Evolutionary conservation across 176 grass and related monocot species (phyloP).

Genomic region (Oryza punctata): DNA sequence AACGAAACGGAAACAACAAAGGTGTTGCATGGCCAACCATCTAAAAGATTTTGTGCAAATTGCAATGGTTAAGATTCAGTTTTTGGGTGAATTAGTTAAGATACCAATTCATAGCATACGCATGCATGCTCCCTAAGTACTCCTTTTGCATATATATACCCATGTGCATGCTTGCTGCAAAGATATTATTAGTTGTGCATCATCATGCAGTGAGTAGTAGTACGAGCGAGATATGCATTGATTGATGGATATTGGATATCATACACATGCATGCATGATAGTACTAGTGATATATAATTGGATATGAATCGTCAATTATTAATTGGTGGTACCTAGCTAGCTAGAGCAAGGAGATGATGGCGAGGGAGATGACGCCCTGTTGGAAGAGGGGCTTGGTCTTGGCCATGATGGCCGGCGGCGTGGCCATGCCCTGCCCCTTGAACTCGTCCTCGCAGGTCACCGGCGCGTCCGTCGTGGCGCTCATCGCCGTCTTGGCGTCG

Average conservation of each 20-base stretch:
- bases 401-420: constrained; percentile 43
- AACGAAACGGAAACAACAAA: too few species aligned
- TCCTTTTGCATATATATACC: too few species aligned
- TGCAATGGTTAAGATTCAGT: background rate
- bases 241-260: too few species aligned
- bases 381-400: constrained; percentile 41
- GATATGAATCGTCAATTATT: background rate
- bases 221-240: too few species aligned
- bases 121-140: too few species aligned
- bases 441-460: constrained; percentile 56
- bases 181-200: too few species aligned
- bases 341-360: constrained; percentile 43
- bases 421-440: constrained; percentile 29
- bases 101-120: too few species aligned
- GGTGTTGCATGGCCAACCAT: background rate
- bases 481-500: constrained; percentile 61
- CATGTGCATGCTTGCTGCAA: too few species aligned
- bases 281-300: background rate
- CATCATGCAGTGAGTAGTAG: too few species aligned
- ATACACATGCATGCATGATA: background rate
- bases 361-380: constrained; percentile 61
- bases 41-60: background rate
- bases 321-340: background rate
- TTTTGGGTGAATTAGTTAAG: background rate
- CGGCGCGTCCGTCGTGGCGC: constrained; percentile 48